Percentiles rank a stretch among this genome's conserved stretches.
These are phyloP conservation scores for Drosera spatulata DNA, from an alignment of 179 eudicot genomes.

Conservation along the genomic window DNA sequence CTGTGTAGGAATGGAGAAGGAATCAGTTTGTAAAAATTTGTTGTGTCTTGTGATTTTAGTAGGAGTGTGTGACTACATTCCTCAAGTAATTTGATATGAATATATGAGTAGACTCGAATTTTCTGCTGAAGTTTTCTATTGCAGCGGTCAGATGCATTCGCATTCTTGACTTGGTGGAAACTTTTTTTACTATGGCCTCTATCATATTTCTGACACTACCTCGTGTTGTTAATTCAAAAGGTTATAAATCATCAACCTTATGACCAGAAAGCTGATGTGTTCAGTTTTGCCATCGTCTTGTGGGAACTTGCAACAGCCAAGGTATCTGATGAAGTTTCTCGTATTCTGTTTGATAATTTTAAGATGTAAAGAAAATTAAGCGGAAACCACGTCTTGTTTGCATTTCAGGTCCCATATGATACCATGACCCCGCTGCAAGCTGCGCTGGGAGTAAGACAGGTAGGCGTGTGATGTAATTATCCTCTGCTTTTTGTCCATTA, in stretches of 20 bases:
- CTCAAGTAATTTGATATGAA: too few species aligned
- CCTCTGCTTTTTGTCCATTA: neutral
- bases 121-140: neutral
- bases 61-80: too few species aligned
- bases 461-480: conserved; percentile 13
- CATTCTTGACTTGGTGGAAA: neutral
- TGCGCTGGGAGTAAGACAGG: conserved; percentile 96
- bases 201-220: neutral
- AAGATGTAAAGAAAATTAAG: neutral
- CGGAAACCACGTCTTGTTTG: neutral
- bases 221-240: conserved; percentile 15
- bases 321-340: conserved; percentile 31
- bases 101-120: too few species aligned
- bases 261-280: conserved; percentile 90
- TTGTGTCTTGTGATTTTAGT: too few species aligned
- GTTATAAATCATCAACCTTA: conserved; percentile 94
- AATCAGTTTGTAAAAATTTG: too few species aligned
- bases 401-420: conserved; percentile 75
- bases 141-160: neutral
- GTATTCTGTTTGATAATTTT: too few species aligned
- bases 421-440: conserved; percentile 94
- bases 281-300: conserved; percentile 89
- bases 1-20: too few species aligned
- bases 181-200: neutral
- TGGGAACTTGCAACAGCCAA: conserved; percentile 95